Evolutionary conservation across 1,284 basidiomycete species (phyloP).

Genomic region (Puccinia brachypodii): DNA sequence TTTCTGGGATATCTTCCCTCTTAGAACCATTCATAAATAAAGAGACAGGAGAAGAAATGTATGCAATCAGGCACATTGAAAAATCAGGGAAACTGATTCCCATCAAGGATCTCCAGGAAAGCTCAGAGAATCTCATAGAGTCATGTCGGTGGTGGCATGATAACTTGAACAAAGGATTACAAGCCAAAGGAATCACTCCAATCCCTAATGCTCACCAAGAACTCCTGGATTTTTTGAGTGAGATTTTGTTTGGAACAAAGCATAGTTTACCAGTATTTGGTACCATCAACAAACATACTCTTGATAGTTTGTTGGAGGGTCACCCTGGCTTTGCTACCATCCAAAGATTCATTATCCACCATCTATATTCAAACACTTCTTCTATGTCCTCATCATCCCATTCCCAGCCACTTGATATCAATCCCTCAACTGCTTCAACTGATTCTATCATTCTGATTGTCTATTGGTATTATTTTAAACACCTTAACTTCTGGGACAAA

Average conservation of each 20-base stretch:
- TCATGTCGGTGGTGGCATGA: neutral
- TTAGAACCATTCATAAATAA: neutral
- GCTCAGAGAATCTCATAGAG: neutral
- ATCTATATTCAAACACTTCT: neutral
- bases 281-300: neutral
- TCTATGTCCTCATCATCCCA: too few species aligned
- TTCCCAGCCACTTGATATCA: too few species aligned
- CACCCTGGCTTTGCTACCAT: neutral
- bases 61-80: neutral
- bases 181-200: neutral
- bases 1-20: neutral
- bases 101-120: neutral
- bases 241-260: neutral
- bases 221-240: neutral
- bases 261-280: neutral
- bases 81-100: neutral
- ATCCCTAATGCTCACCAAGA: neutral
- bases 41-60: neutral
- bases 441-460: neutral
- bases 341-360: neutral
- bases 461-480: neutral
- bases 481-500: neutral
- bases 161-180: neutral
- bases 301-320: neutral
- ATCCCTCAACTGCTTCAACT: neutral